A percentile compares a stretch with the other conserved stretches of the same genome.
Evolutionary conservation across 164 flowering plant species (phyloP).

Genomic region (Chimonanthus salicifolius): DNA sequence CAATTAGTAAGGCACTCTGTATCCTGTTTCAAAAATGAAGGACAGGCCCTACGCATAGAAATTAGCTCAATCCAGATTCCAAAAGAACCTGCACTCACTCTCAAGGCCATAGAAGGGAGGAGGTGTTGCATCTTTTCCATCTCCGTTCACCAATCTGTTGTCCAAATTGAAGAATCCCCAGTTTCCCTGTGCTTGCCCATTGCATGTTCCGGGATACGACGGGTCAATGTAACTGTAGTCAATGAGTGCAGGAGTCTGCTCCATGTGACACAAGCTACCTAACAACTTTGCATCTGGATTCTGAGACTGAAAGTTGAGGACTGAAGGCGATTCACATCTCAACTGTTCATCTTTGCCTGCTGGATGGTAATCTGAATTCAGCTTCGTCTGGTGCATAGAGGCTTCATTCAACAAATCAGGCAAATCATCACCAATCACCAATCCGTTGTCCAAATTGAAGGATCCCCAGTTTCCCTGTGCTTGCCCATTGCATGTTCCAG

Average conservation of each 20-base stretch:
- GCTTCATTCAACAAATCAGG: not conserved
- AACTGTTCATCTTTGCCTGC: not conserved
- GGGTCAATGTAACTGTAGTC: constrained; percentile 23
- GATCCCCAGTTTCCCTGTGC: too few species aligned
- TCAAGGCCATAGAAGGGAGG: too few species aligned
- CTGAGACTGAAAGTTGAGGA: constrained; percentile 26
- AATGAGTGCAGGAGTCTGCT: constrained; percentile 14
- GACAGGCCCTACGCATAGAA: too few species aligned
- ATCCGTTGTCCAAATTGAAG: too few species aligned
- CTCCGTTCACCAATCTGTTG: too few species aligned
- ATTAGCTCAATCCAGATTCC: too few species aligned
- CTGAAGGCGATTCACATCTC: constrained; percentile 14
- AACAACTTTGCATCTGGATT: constrained; percentile 33
- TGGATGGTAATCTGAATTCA: not conserved
- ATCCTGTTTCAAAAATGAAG: too few species aligned
- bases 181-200: not conserved
- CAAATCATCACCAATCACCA: not conserved
- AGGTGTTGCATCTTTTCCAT: too few species aligned
- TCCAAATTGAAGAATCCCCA: too few species aligned
- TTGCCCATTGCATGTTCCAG: not conserved
- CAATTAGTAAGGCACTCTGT: too few species aligned
- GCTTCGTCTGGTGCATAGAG: not conserved
- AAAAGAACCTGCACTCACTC: too few species aligned
- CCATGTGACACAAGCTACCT: constrained; percentile 34
- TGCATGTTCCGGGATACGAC: not conserved